Evolutionary conservation across 345 rosid genomes (phyloP).

Genomic region (Citrus sinensis): DNA sequence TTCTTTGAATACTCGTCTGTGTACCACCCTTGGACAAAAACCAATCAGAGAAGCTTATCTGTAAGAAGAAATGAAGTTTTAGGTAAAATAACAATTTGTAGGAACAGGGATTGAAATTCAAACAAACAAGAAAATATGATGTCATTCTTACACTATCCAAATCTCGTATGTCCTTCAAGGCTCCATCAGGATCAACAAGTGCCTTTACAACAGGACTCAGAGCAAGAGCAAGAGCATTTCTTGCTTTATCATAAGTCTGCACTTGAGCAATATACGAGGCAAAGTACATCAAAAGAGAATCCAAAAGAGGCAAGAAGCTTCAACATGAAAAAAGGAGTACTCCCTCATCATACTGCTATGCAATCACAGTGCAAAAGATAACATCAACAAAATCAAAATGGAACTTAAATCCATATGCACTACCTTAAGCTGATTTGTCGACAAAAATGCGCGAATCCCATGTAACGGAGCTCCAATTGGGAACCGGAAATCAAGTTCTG

Average conservation of each 20-base stretch:
- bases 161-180: constrained; percentile 80
- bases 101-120: not conserved
- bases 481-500: constrained; percentile 97
- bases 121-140: constrained; percentile 5
- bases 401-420: not conserved
- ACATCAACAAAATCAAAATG: not conserved
- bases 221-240: constrained; percentile 93
- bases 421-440: constrained; percentile 92
- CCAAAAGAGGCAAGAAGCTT: not conserved
- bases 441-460: constrained; percentile 77
- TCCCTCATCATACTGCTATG: not conserved
- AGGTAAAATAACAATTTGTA: not conserved
- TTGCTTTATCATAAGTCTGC: constrained; percentile 91
- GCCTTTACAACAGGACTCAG: constrained; percentile 95
- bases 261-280: constrained; percentile 8
- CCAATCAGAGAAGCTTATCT: constrained; percentile 99
- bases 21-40: constrained; percentile 96
- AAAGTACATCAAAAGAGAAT: constrained; percentile 11
- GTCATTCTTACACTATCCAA: constrained; percentile 68
- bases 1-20: constrained; percentile 75
- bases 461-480: constrained; percentile 94
- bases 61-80: constrained; percentile 23
- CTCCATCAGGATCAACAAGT: constrained; percentile 85
- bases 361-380: not conserved
- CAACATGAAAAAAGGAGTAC: not conserved